Conservation (phyloP, 208 protist genomes). For the Acanthamoeba royreba region DNA sequence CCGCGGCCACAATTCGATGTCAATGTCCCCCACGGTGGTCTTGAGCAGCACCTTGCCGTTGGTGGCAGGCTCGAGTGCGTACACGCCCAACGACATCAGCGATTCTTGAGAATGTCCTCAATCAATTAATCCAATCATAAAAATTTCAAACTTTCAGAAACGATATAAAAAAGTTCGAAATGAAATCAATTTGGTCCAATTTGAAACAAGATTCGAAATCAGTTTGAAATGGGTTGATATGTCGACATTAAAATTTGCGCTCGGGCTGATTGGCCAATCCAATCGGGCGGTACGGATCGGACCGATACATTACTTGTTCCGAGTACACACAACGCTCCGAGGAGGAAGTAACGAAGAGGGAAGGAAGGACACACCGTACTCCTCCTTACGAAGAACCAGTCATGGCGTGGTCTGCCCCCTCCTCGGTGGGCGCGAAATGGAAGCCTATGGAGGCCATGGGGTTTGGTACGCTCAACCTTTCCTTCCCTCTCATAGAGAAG, state of each 20-base stretch:
- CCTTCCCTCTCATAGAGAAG: neutral
- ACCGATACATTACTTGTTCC: no score
- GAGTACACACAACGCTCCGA: neutral
- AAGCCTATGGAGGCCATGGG: slow-evolving; percentile 29
- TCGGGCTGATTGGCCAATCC: neutral
- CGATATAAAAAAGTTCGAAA: no score
- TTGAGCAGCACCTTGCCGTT: slow-evolving; percentile 81
- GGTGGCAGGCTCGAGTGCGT: slow-evolving; percentile 73
- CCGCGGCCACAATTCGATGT: slow-evolving; percentile 83
- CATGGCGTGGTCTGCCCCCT: slow-evolving; percentile 34
- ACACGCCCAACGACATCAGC: slow-evolving; percentile 43
- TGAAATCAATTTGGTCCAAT: no score
- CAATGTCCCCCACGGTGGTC: slow-evolving; percentile 77
- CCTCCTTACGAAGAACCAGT: neutral
- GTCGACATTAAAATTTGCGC: neutral
- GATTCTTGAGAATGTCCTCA: neutral
- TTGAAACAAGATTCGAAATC: no score
- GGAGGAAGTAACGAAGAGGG: no score
- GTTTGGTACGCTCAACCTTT: neutral
- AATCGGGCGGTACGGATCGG: no score
- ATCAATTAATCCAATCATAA: neutral
- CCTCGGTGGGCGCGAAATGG: slow-evolving; percentile 38
- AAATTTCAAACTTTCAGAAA: no score
- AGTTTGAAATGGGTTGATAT: no score
- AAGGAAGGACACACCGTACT: no score